Evolutionary conservation across 2,329 filamentous ascomycete species (phyloP), one percentile per base, ranked within the genome.

Genomic region (Hymenoscyphus albidus): DNA sequence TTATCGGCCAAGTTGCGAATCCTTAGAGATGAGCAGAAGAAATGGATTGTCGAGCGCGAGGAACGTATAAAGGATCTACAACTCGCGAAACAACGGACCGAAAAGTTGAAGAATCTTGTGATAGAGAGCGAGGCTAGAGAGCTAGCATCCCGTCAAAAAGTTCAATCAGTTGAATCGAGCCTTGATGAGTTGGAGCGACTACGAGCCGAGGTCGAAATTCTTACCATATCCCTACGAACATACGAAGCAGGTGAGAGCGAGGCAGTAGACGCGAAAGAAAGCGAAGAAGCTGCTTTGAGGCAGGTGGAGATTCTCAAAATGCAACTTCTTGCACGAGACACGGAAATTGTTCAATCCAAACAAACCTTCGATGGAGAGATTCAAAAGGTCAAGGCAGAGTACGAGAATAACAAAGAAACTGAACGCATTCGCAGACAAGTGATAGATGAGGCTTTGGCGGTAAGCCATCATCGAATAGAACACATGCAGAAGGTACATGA

Each of bases 41-140:
- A 81, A 67, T 88, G 85, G 80, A 83, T 80, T 32, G 76, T 76
- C 0, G 86, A 90, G 67, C 81, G 85, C 55, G 82, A 85, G 32
- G 75, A 78, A 7, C 76, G 91, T 5, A 81, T 82, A 42, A 80
- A 80, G 16, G 86, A 89, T 64, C 77, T 93, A 2, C 80, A 83
- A 38, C 81, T 79, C 44, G 82, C 83, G 1, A 82, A 80, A 68
- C 79, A 80, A 5, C 89, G 93, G 70, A 82, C 82, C 54, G 84
- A 88, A 18, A 86, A 87, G 64, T 79, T 95, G 18, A 84, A 85
- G 58, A 81, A 83, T 67, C 79, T 92, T 4, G 81, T 94, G 0
- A 86, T 88, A 44, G 84, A 86, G 39, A 85, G 84, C 0, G 91
- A 95, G 76, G 85, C 88, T 5, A 85, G 86, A 65, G 89, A 91